Conservation (phyloP, 176 grass and related monocot species). For the Rhynchospora tenuis region DNA sequence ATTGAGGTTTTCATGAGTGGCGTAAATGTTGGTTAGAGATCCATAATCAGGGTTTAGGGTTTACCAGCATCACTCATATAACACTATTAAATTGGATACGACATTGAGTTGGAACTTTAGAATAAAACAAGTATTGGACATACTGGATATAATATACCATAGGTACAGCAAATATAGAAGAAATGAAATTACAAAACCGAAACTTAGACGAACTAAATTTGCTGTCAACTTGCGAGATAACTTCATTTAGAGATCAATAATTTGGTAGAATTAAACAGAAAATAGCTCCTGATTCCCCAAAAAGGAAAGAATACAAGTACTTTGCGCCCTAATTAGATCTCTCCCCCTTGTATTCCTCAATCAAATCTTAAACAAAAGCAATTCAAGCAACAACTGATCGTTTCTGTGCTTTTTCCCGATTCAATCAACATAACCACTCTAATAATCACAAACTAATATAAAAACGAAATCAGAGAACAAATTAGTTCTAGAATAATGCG, state of each 20-base stretch:
- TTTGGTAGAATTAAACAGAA: neutral
- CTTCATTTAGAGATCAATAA: neutral
- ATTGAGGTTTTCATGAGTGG: neutral
- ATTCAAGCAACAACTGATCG: too few species aligned
- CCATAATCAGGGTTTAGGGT: constrained; percentile 13
- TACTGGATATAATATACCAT: neutral
- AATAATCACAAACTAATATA: neutral
- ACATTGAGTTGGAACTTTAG: neutral
- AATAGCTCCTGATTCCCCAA: neutral
- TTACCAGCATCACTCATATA: neutral
- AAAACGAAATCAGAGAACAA: neutral
- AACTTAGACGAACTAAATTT: neutral
- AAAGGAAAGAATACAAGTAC: neutral
- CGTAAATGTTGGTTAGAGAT: neutral
- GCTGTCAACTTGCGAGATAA: neutral
- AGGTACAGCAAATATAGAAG: neutral
- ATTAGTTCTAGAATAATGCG: neutral
- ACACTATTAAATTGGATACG: neutral
- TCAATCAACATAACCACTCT: neutral
- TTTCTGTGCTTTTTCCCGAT: neutral
- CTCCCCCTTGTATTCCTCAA: neutral
- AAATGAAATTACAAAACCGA: neutral
- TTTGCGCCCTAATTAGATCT: neutral
- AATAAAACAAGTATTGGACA: neutral
- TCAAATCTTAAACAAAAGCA: neutral